Percentiles rank a stretch among this genome's conserved stretches.
Evolutionary conservation across 805 yeast species (phyloP).

Genomic region (Ogataea ganodermae): DNA sequence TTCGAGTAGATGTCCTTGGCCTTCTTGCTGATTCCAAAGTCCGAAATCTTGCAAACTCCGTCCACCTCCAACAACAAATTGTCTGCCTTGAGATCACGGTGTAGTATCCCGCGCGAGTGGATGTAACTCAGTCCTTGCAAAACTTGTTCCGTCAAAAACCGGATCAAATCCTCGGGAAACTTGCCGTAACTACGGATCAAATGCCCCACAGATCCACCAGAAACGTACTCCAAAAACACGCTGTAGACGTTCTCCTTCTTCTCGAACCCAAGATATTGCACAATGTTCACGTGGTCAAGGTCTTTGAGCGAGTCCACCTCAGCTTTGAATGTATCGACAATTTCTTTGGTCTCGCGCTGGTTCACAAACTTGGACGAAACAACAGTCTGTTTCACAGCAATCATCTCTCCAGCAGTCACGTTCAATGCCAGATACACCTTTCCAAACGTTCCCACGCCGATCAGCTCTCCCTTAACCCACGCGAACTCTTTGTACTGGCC

Average conservation of each 20-base stretch:
- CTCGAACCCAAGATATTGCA: constrained; percentile 94
- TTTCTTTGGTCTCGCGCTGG: constrained; percentile 53
- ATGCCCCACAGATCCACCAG: constrained; percentile 95
- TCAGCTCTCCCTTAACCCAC: constrained; percentile 96
- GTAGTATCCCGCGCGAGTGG: constrained; percentile 84
- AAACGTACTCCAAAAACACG: constrained; percentile 90
- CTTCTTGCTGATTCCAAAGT: constrained; percentile 92
- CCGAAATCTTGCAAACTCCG: constrained; percentile 93
- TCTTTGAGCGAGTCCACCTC: constrained; percentile 95
- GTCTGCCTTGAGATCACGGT: constrained; percentile 94
- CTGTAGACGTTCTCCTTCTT: constrained; percentile 72
- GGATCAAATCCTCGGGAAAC: constrained; percentile 76
- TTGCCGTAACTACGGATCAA: constrained; percentile 80
- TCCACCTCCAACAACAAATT: constrained; percentile 84
- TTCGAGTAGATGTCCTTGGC: constrained; percentile 84
- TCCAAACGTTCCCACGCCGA: constrained; percentile 97
- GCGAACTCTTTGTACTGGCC: constrained; percentile 85
- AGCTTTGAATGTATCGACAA: constrained; percentile 78
- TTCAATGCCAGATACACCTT: constrained; percentile 88
- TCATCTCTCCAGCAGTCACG: constrained; percentile 97
- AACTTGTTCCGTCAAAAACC: constrained; percentile 76
- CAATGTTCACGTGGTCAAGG: constrained; percentile 90
- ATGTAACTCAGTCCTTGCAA: constrained; percentile 83
- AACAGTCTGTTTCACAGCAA: constrained; percentile 95
- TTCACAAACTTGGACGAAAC: constrained; percentile 50